Evolutionary conservation across 2,329 filamentous ascomycete species (phyloP), one percentile per base, ranked within the genome.

Genomic region (Torrubiella hemipterigena): DNA sequence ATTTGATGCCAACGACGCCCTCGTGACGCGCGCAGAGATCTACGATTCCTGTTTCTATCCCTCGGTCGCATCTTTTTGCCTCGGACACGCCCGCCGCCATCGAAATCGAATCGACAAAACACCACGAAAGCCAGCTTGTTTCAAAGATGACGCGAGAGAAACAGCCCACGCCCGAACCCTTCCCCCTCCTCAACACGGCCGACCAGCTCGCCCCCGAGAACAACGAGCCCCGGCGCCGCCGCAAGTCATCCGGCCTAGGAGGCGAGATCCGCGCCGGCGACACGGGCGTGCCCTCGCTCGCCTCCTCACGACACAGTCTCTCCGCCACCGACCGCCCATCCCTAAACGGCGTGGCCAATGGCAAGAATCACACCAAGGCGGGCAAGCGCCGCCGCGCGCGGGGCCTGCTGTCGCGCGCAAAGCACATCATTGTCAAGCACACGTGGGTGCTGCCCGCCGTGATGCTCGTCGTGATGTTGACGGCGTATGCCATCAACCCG

Each of bases 401-500:
- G 23, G 64, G 69, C 29, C 41, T 67, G 35, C 32, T 59, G 32
- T 50, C 54, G 17, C 58, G 56, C 39, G 49, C 69, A 22, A 67
- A 67, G 43, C 68, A 73, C 48, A 63, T 58, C 49, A 66, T 69
- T 50, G 43, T 71, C 44, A 76, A 72, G 53, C 70, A 74, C 52
- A 77, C 73, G 28, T 78, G 65, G 55, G 58, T 67, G 36, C 51
- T 74, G 20, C 87, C 89, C 16, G 69, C 91, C 36, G 54, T 81
- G 42, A 59, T 93, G 36, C 57, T 84, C 35, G 38, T 67, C 36
- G 46, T 76, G 49, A 66, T 87, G 49, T 58, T 82, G 37, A 57
- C 65, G 13, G 65, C 74, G 38, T 95, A 89, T 58, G 73, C 75
- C 42, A 52, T 83, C 48, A 80, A 86, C 51, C 89, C 87, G 5